These are phyloP conservation scores for Tricladium varicosporioides DNA, from an alignment of 2,329 filamentous ascomycete species.

Conservation along the genomic window DNA sequence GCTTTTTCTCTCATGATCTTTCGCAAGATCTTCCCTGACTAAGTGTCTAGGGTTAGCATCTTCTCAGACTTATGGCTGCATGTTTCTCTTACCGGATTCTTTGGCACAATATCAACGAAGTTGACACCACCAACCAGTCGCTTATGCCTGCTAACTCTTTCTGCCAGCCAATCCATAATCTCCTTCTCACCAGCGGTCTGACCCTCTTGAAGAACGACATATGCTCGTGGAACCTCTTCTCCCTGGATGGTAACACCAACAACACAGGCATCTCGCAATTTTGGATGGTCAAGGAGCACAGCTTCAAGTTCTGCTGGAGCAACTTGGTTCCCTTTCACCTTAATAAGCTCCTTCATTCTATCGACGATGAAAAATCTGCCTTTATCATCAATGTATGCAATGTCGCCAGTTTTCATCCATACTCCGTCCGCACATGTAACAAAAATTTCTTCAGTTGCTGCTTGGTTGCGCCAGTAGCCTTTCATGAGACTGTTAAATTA, in stretches of 20 bases:
- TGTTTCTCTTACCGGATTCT: constrained; percentile 50
- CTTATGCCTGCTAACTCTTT: constrained; percentile 62
- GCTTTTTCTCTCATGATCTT: constrained; percentile 45
- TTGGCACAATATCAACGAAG: constrained; percentile 67
- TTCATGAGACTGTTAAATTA: constrained; percentile 49
- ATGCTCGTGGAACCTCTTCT: constrained; percentile 59
- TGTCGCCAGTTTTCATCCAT: constrained; percentile 55
- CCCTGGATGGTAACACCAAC: constrained; percentile 42
- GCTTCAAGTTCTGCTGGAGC: constrained; percentile 48
- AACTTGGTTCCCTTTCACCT: constrained; percentile 49
- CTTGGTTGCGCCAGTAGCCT: constrained; percentile 56
- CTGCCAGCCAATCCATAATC: constrained; percentile 56
- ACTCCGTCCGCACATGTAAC: constrained; percentile 68
- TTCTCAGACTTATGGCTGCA: neutral
- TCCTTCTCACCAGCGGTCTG: constrained; percentile 37
- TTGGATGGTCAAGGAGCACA: constrained; percentile 39
- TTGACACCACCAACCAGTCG: constrained; percentile 65
- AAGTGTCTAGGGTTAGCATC: neutral
- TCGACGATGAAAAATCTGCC: constrained; percentile 90
- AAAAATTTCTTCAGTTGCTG: constrained; percentile 60
- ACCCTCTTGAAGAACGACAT: constrained; percentile 45
- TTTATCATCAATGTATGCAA: constrained; percentile 64
- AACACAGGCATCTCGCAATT: constrained; percentile 44
- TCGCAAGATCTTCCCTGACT: constrained; percentile 48
- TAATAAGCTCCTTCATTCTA: constrained; percentile 46